Conservation (phyloP, 139 green algal species). For the Chlamydomonas sp. region DNA sequence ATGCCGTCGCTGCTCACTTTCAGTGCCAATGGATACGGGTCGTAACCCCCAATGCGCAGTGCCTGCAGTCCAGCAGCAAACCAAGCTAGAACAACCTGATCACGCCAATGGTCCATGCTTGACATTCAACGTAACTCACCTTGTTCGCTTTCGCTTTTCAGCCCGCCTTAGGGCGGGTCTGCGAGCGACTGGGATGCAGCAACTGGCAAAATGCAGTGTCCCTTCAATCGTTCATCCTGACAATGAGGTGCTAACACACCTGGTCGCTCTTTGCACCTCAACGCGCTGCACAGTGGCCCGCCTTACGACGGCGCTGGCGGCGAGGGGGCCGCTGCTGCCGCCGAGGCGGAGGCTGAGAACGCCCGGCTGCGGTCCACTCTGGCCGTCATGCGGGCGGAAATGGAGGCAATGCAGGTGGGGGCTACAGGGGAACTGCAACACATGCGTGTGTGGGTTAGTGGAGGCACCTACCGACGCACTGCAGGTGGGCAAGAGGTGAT, state of each 20-base stretch:
- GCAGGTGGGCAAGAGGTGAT: too few relatives aligned
- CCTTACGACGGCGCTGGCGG: background rate
- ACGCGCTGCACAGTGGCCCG: background rate
- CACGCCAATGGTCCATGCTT: too few relatives aligned
- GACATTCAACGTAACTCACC: too few relatives aligned
- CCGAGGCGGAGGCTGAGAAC: slow-evolving; percentile 62
- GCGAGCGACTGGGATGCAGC: background rate
- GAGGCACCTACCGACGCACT: too few relatives aligned
- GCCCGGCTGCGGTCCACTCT: slow-evolving; percentile 60
- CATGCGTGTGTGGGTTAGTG: background rate
- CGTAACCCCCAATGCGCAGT: too few relatives aligned
- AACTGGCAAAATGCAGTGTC: background rate
- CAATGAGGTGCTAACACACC: background rate
- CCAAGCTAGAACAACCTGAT: too few relatives aligned
- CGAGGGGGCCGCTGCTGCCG: slow-evolving; percentile 22
- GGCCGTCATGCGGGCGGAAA: slow-evolving; percentile 67
- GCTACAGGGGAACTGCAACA: slow-evolving; percentile 6
- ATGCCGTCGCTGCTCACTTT: too few relatives aligned
- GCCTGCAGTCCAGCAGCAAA: too few relatives aligned
- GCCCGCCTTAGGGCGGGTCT: background rate
- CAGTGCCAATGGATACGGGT: too few relatives aligned
- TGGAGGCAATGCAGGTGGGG: slow-evolving; percentile 65
- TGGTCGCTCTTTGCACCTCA: background rate
- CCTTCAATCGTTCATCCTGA: background rate
- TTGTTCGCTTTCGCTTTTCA: background rate